Base-by-base conservation (phyloP, 768 basidiomycete genomes). In the Boletus rubescentipes region DNA sequence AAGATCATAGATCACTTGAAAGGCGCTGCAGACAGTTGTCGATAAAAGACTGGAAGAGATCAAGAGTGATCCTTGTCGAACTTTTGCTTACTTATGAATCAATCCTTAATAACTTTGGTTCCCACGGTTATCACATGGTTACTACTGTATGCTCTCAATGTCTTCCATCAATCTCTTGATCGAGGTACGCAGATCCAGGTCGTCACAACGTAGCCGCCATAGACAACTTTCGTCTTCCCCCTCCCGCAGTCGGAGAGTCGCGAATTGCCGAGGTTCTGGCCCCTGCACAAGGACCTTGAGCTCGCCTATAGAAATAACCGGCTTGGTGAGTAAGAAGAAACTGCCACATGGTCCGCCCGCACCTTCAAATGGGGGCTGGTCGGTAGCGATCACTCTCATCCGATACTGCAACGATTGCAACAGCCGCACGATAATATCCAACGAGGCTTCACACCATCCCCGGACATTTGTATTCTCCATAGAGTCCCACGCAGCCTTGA, bases 181-280 rank as follows among this genome's bases (percentile, higher is more conserved):
- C 20, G 70, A 59, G 23, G 58, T 69, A 51, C 79, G 67, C 56
- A 87, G 57, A 15, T 61, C 68, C 15, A 59, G 62, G 47, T 84
- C 78, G 11, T 70, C 73, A 61, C 83, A 80, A 29, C 86, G 83
- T 54, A 89, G 49, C 45, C 83, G 79, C 87, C 89, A 91, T 42
- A 91, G 65, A 63, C 86, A 88, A 29, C 86, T 79, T 31, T 85
- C 84, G 37, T 88, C 89, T 5, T 87, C 84, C 18, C 79, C 78
- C 57, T 82, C 83, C 46, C 77, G 79, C 43, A 91, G 68, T 32
- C 86, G 80, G 31, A 89, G 65, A 12, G 75, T 73, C 6, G 79
- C 80, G 9, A 40, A 40, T 40, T 58, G 46, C 20, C 46, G 39
- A 32, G 57, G 40, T 12, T 58, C 48, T 50, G 66, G 66, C 23